A percentile compares a stretch with the other conserved stretches of the same genome.
These are phyloP conservation scores for Rhizophora apiculata DNA, from an alignment of 345 rosid genomes.

Conservation along the genomic window DNA sequence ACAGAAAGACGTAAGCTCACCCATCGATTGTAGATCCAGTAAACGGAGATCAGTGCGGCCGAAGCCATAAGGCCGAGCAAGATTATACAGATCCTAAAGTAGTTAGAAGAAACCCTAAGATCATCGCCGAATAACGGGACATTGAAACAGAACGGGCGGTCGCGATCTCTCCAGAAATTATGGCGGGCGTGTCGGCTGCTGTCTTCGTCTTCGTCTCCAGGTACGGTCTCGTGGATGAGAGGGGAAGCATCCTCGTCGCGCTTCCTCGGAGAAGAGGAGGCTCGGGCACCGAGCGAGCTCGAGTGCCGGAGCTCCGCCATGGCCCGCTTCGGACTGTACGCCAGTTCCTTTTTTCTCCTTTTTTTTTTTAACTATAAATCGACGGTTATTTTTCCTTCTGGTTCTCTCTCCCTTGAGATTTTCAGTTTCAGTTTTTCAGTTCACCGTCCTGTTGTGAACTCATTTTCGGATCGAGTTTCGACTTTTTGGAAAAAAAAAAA, in stretches of 20 bases:
- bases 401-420: not conserved
- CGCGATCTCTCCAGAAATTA: constrained; percentile 61
- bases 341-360: constrained; percentile 6
- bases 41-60: constrained; percentile 67
- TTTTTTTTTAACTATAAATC: no score
- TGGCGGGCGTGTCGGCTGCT: constrained; percentile 42
- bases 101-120: constrained; percentile 65
- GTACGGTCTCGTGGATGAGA: constrained; percentile 51
- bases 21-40: constrained; percentile 57
- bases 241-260: constrained; percentile 87
- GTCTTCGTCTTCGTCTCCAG: constrained; percentile 51
- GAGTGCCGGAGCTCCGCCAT: constrained; percentile 97
- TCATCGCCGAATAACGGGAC: constrained; percentile 63
- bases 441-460: not conserved
- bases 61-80: constrained; percentile 45
- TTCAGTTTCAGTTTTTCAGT: not conserved
- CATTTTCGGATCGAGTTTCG: not conserved
- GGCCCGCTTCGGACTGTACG: constrained; percentile 54
- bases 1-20: constrained; percentile 33
- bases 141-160: constrained; percentile 63
- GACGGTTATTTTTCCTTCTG: not conserved
- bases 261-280: constrained; percentile 77
- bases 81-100: constrained; percentile 51
- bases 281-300: constrained; percentile 79
- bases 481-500: no score